These are phyloP conservation scores for Candida morakotiae DNA, from an alignment of 805 yeast genomes.

Conservation along the genomic window DNA sequence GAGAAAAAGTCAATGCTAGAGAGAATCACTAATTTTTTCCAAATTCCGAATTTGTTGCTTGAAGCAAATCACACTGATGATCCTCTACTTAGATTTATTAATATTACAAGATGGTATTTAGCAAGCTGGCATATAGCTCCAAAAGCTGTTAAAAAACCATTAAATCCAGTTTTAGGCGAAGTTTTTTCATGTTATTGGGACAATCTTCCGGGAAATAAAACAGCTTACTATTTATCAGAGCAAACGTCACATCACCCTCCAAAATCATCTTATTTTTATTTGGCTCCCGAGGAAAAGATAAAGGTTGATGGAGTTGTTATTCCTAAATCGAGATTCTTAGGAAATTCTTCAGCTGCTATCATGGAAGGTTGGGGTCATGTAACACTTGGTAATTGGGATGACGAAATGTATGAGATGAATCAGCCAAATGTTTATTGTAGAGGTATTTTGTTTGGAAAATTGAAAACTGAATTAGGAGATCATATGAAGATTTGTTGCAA, in stretches of 20 bases:
- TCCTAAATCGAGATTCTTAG: constrained; percentile 85
- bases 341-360: constrained; percentile 94
- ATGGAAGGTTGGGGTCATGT: constrained; percentile 88
- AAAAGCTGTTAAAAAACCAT: constrained; percentile 95
- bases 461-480: constrained; percentile 90
- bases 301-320: constrained; percentile 85
- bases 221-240: constrained; percentile 84
- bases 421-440: constrained; percentile 96
- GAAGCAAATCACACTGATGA: constrained; percentile 61
- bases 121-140: constrained; percentile 99
- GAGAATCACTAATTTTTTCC: constrained; percentile 83
- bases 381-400: constrained; percentile 57
- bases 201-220: constrained; percentile 56
- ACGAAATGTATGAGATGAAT: constrained; percentile 77
- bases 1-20: constrained; percentile 96
- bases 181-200: constrained; percentile 92
- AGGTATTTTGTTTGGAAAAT: constrained; percentile 86
- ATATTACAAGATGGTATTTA: constrained; percentile 83
- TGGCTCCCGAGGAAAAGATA: constrained; percentile 75
- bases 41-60: constrained; percentile 71
- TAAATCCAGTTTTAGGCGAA: constrained; percentile 93
- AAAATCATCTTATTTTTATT: constrained; percentile 85
- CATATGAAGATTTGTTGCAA: constrained; percentile 74
- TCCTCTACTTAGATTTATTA: constrained; percentile 63
- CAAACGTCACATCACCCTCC: constrained; percentile 99